Conservation (phyloP, 176 grass and related monocot species). For the Ensete glaucum region DNA sequence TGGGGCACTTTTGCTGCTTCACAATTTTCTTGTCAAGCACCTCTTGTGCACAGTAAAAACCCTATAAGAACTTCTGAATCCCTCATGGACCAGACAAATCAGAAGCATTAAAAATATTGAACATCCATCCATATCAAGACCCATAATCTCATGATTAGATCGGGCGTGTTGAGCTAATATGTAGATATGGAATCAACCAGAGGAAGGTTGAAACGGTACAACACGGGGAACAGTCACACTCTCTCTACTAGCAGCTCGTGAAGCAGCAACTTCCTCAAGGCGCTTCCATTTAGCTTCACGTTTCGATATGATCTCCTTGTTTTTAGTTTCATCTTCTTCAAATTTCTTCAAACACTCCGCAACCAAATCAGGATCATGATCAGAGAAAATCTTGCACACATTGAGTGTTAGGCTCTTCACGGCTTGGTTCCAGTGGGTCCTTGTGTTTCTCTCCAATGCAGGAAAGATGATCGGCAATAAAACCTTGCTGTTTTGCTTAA, state of each 20-base stretch:
- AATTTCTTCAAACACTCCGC: constrained; percentile 13
- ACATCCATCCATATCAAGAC: neutral
- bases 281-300: constrained; percentile 1
- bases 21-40: neutral
- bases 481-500: constrained; percentile 9
- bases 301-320: neutral
- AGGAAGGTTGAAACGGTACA: neutral
- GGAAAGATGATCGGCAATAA: constrained; percentile 4
- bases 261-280: constrained; percentile 10
- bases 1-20: neutral
- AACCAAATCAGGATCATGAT: constrained; percentile 11
- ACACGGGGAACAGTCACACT: neutral
- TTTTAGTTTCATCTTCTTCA: constrained; percentile 3
- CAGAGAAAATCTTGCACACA: constrained; percentile 11
- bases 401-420: constrained; percentile 12
- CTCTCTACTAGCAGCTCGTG: neutral
- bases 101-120: neutral
- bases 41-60: neutral
- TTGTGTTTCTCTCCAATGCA: constrained; percentile 11
- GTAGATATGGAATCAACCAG: neutral
- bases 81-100: neutral
- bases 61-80: neutral
- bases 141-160: neutral
- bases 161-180: neutral
- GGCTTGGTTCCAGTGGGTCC: constrained; percentile 10